Percentiles rank a stretch among this genome's conserved stretches.
phyloP scores from a whole-genome alignment of 306 rosid genomes.

The Senna tora region DNA sequence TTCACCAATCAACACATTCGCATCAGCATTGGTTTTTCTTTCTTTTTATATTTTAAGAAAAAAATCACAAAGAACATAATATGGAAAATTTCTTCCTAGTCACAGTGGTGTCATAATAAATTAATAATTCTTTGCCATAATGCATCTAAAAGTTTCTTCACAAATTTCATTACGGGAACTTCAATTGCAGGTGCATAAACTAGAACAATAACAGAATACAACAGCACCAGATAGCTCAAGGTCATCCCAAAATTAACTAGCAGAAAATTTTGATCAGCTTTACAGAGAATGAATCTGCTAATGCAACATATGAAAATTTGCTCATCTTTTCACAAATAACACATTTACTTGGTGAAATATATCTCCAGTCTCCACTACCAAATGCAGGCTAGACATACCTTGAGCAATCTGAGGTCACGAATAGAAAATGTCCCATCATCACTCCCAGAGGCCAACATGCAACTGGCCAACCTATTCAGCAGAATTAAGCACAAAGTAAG shows the following conservation, averaged over 20 bases:
- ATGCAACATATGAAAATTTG: not conserved
- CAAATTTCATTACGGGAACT: slow-evolving; percentile 19
- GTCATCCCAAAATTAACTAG: not conserved
- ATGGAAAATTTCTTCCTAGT: slow-evolving; percentile 12
- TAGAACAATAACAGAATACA: slow-evolving; percentile 11
- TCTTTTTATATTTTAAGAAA: not conserved
- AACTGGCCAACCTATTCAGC: slow-evolving; percentile 69
- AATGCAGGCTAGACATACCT: slow-evolving; percentile 50
- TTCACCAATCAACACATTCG: slow-evolving; percentile 32
- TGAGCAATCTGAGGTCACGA: slow-evolving; percentile 85
- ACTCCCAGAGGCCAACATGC: slow-evolving; percentile 96
- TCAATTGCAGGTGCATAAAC: slow-evolving; percentile 18
- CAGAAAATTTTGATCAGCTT: not conserved
- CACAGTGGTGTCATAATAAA: slow-evolving; percentile 8
- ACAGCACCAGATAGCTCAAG: not conserved
- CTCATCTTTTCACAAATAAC: slow-evolving; percentile 16
- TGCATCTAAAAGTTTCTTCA: slow-evolving; percentile 16
- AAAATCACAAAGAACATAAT: slow-evolving; percentile 15
- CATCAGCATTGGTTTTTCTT: slow-evolving; percentile 20
- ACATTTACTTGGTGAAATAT: not conserved
- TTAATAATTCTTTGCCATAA: slow-evolving; percentile 22
- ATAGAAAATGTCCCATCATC: slow-evolving; percentile 95
- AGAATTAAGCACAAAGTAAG: slow-evolving; percentile 26
- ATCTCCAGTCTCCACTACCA: not conserved
- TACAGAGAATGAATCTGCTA: slow-evolving; percentile 13